phyloP scores from a whole-genome alignment of 2,329 filamentous ascomycete genomes.

The Trichoderma sp. region DNA sequence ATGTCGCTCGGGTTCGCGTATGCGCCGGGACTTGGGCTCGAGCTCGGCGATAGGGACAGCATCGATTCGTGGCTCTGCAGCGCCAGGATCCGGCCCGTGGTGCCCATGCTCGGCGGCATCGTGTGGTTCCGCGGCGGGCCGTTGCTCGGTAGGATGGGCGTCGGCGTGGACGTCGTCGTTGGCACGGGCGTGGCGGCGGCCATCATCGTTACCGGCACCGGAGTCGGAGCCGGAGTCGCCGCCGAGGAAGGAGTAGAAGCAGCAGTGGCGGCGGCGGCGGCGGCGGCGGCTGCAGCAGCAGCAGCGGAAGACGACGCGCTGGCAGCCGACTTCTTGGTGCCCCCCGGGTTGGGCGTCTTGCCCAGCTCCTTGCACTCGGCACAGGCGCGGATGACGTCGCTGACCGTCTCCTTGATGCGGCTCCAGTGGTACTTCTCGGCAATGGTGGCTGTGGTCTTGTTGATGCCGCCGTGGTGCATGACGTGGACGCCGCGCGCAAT shows the following conservation, averaged over 20 bases:
- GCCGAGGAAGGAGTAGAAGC: slow-evolving; percentile 23
- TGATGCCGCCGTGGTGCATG: slow-evolving; percentile 84
- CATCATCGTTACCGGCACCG: too few species aligned
- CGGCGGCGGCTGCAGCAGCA: slow-evolving; percentile 13
- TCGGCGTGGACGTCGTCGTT: background rate
- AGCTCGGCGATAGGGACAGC: slow-evolving; percentile 36
- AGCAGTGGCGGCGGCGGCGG: slow-evolving; percentile 11
- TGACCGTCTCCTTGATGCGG: slow-evolving; percentile 95
- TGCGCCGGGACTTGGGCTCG: slow-evolving; percentile 39
- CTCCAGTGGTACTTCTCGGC: slow-evolving; percentile 97
- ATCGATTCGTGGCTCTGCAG: slow-evolving; percentile 37
- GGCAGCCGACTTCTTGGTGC: slow-evolving; percentile 32
- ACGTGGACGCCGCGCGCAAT: slow-evolving; percentile 80
- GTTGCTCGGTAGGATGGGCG: slow-evolving; percentile 26
- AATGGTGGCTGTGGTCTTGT: slow-evolving; percentile 94
- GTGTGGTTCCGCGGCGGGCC: slow-evolving; percentile 10
- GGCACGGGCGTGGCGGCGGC: too few species aligned
- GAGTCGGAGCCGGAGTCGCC: background rate
- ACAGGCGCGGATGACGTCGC: slow-evolving; percentile 90
- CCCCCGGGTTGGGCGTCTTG: slow-evolving; percentile 52
- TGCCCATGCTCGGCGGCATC: slow-evolving; percentile 22
- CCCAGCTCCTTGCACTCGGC: slow-evolving; percentile 81
- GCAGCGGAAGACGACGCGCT: background rate
- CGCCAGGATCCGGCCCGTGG: slow-evolving; percentile 35
- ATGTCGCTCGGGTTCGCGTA: slow-evolving; percentile 56